phyloP scores from a whole-genome alignment of 106 monocot species.

The Dioscorea dumetorum region DNA sequence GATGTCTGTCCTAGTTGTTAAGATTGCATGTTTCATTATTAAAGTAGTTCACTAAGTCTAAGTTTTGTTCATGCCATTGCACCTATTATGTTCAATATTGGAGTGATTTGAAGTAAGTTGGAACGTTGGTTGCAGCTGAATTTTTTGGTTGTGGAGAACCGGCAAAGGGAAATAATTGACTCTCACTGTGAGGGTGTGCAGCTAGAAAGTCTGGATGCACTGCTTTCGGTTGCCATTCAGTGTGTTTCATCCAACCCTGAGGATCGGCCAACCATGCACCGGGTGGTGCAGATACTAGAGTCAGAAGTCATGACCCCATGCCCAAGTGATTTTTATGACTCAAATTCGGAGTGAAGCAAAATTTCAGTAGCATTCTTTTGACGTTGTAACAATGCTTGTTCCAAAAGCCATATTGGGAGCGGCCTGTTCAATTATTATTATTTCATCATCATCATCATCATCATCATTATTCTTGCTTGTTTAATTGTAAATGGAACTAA shows the following conservation, averaged over 20 bases:
- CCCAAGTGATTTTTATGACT: constrained; percentile 90
- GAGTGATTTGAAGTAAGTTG: background rate
- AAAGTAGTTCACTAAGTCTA: too few relatives aligned
- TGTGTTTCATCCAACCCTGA: constrained; percentile 73
- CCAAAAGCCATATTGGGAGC: too few relatives aligned
- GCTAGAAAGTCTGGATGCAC: constrained; percentile 61
- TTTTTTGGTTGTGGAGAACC: constrained; percentile 69
- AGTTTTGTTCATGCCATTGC: too few relatives aligned
- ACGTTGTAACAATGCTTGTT: too few relatives aligned
- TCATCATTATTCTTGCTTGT: too few relatives aligned
- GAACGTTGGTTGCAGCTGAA: constrained; percentile 50
- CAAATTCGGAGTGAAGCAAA: constrained; percentile 46
- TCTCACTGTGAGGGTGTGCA: constrained; percentile 77
- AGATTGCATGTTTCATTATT: too few relatives aligned
- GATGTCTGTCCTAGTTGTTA: too few relatives aligned
- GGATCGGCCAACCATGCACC: constrained; percentile 92
- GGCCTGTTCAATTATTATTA: too few relatives aligned
- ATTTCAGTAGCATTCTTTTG: too few relatives aligned
- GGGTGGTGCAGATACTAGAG: constrained; percentile 83
- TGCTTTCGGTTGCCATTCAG: constrained; percentile 65
- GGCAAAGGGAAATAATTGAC: constrained; percentile 76
- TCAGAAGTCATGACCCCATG: constrained; percentile 94
- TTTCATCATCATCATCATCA: too few relatives aligned
- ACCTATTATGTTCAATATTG: background rate
- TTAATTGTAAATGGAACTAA: too few relatives aligned